Evolutionary conservation across 139 green algal genomes (phyloP), one percentile per base, ranked within the genome.

Genomic region (Closterium sp.): DNA sequence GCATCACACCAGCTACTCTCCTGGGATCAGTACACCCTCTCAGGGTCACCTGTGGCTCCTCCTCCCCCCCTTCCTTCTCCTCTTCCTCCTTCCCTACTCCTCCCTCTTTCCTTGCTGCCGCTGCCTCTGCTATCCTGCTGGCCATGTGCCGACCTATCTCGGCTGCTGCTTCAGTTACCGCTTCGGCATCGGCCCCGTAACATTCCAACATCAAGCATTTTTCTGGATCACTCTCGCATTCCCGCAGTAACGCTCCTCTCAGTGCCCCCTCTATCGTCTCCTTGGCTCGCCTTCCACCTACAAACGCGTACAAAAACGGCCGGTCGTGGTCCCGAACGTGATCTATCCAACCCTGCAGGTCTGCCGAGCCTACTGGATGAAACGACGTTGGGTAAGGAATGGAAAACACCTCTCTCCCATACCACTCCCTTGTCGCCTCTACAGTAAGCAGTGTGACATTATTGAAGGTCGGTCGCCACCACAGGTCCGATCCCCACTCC

Each of bases 381-480:
- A 86, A 86, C 83, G 83, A 86, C 6, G 83, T 86, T 9, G 83
- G 83, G 83, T 86, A 86, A 32, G 83, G 83, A 32, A 86, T 33
- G 8, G 83, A 86, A 86, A 86, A 86, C 30, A 34, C 83, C n/a
- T 76, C 55, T 76, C 55, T 76, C 7, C 55, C 55, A 19, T 76
- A 76, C 55, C 55, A 76, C 55, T 76, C 55, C 55, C 55, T 16
- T 28, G 55, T 76, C 16, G 55, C 55, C 55, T 76, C 55, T 76
- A 76, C 55, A 76, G 55, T 76, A 76, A 76, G 55, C 12, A 76
- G 55, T 76, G 55, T 76, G 55, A 76, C 55, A 76, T 76, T 76
- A 76, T 76, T 28, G 55, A 76, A 76, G 55, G 55, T 76, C 55
- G 55, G 55, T 28, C 55, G 55, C 55, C 55, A 76, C 55, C 55